phyloP scores from a whole-genome alignment of 345 rosid species.

The Brassica napus region DNA sequence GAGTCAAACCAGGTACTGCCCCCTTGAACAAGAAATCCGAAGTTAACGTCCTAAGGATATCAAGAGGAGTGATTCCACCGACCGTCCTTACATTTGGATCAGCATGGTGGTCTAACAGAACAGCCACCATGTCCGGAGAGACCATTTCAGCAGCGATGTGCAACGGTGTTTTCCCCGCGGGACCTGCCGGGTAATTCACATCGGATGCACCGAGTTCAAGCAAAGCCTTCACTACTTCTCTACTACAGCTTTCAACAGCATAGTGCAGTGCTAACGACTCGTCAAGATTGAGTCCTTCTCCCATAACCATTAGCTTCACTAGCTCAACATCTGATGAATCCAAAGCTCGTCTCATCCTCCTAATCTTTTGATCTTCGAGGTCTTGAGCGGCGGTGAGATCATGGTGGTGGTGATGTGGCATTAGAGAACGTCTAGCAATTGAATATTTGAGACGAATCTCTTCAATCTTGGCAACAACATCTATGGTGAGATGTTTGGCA shows the following conservation, averaged over 20 bases:
- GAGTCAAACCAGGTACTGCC: slow-evolving; percentile 91
- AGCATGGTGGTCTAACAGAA: slow-evolving; percentile 92
- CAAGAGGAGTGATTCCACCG: slow-evolving; percentile 91
- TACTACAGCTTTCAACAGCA: slow-evolving; percentile 93
- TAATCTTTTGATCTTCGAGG: slow-evolving; percentile 90
- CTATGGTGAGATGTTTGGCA: slow-evolving; percentile 90
- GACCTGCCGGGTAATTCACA: slow-evolving; percentile 92
- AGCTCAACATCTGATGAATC: slow-evolving; percentile 96
- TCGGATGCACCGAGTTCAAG: slow-evolving; percentile 98
- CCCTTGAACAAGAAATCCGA: slow-evolving; percentile 99
- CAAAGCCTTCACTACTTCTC: slow-evolving; percentile 97
- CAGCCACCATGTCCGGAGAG: slow-evolving; percentile 98
- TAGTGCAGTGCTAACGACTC: slow-evolving; percentile 93
- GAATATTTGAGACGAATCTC: slow-evolving; percentile 89
- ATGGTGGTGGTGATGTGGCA: slow-evolving; percentile 62
- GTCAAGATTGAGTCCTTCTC: slow-evolving; percentile 96
- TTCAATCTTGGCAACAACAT: slow-evolving; percentile 88
- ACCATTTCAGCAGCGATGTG: slow-evolving; percentile 99
- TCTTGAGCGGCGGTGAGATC: slow-evolving; percentile 63
- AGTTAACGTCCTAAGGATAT: slow-evolving; percentile 91
- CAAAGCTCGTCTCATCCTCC: slow-evolving; percentile 92
- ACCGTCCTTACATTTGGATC: slow-evolving; percentile 93
- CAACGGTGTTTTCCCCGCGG: slow-evolving; percentile 85
- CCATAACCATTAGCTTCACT: slow-evolving; percentile 99
- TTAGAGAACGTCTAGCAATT: slow-evolving; percentile 64